Base-by-base conservation (phyloP, 2,329 filamentous ascomycete species). In the Fonsecaea multimorphosa region DNA sequence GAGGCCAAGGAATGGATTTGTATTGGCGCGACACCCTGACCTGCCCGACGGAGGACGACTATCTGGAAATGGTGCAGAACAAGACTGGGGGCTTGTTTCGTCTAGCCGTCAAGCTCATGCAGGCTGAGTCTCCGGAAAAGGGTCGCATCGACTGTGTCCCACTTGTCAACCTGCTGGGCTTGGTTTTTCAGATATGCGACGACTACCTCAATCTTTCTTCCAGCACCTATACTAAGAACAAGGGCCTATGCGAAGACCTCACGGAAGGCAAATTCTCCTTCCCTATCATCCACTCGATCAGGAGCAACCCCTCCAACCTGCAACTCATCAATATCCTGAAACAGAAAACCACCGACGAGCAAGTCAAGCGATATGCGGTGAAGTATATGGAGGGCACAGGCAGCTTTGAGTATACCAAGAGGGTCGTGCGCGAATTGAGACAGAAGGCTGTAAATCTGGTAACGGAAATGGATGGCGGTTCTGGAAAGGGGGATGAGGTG, bases 221-320 rank as follows among this genome's bases (percentile, higher is more conserved):
- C 61, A 81, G 80, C n/a, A 84, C 88, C 74, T 97, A 97, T 82
- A 89, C 88, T 40, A 83, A 90, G 70, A 94, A 96, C 78, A 98
- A 98, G 81, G 95, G 94, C 57, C 86, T 97, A 72, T 96, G 92
- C 78, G 94, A 98, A 81, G 95, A 98, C 78, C 81, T 98, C 72
- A 97, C 93, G 0, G 95, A 98, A 81, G 94, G 94, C 69, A 98
- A 98, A 83, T 97, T 97, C 81, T 94, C 90, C 29, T 97, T 97
- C 76, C 93, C 93, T 46, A 89, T 98, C 73, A 97, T 98, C 73
- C 94, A 98, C 80, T 90, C 91, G 76, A 96, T 98, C 72, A 91
- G 91, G 66, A 66, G 68, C 31, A 70, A 72, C 44, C 78, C 78
- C 1, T 73, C 73, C 2, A 81, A 80, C 62, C 75, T 82, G 22